These are phyloP conservation scores for Neospermospora avenae DNA, from an alignment of 2,329 filamentous ascomycete species.

Conservation along the genomic window DNA sequence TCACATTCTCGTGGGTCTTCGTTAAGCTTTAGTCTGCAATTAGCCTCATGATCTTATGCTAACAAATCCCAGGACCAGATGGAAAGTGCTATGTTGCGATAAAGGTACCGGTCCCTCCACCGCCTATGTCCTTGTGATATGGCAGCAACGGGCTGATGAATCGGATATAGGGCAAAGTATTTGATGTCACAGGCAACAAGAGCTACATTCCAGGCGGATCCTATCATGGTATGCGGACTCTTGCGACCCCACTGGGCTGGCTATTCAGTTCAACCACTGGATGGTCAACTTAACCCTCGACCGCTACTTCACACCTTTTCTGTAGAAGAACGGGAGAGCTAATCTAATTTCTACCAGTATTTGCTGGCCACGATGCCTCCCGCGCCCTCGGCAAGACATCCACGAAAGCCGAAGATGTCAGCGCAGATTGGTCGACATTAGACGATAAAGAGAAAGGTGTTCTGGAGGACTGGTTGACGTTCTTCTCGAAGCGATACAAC, in stretches of 20 bases:
- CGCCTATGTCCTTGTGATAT: slow-evolving; percentile 4
- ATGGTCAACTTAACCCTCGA: neutral
- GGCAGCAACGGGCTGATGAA: slow-evolving; percentile 2
- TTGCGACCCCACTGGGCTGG: neutral
- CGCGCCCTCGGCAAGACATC: slow-evolving; percentile 84
- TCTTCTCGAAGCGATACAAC: slow-evolving; percentile 97
- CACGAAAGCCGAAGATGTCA: slow-evolving; percentile 79
- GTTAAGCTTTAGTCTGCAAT: neutral
- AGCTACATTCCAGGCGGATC: slow-evolving; percentile 78
- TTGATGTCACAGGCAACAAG: slow-evolving; percentile 88
- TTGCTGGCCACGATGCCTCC: slow-evolving; percentile 95
- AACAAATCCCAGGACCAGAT: slow-evolving; percentile 51
- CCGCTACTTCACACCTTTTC: neutral
- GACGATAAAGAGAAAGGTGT: slow-evolving; percentile 80
- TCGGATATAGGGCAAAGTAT: slow-evolving; percentile 73
- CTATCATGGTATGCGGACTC: slow-evolving; percentile 68
- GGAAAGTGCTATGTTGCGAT: slow-evolving; percentile 61
- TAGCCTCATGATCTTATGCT: slow-evolving; percentile 6
- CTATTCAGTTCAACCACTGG: neutral
- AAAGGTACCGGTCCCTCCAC: slow-evolving; percentile 47
- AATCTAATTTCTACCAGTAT: slow-evolving; percentile 56
- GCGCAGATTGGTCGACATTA: slow-evolving; percentile 78
- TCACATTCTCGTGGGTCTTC: neutral
- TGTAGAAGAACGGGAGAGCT: neutral
- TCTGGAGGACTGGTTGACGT: slow-evolving; percentile 89